Evolutionary conservation across 345 rosid species (phyloP), one percentile per base, ranked within the genome.

Genomic region (Mangifera indica): DNA sequence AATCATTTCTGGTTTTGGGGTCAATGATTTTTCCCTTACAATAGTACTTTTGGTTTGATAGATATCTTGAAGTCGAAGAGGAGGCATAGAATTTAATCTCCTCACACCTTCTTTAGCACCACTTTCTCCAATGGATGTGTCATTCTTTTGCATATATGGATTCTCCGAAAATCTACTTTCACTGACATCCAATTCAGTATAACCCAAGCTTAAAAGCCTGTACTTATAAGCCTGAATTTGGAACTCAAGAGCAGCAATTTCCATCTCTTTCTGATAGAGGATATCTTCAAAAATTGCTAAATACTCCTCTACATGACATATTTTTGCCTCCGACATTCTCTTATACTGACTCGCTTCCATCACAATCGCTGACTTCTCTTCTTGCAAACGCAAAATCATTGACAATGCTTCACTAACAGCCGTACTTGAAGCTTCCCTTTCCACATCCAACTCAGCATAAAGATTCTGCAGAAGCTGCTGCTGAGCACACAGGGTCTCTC

Each of bases 311-410:
- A 93, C 97, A 53, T 89, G 93, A 54, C 83, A 74, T 76, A 92
- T 84, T 67, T 88, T 91, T 81, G 86, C 98, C 74, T 95, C 98
- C 0, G 96, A 86, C 88, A 90, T 70, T 54, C 99, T 89, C 80
- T 88, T 89, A 74, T 91, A 95, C 60, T 95, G 99, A 72, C 84
- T 89, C 0, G 99, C 89, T 74, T 95, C 99, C 98, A 95, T 84
- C 82, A 81, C 81, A 78, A 92, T 32, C 0, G 78, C 87, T 1
- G 98, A 88, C 82, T 90, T 92, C 68, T 95, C 99, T 0, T 87
- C 92, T 70, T 95, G 99, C 73, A 95, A 75, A 5, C 97, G 88
- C 46, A 92, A 76, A 5, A 95, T 95, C 99, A 92, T 91, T 0
- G 98, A 89, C 32, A 95, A 76, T 22, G 99, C 93, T 56, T 95